These are phyloP conservation scores for Linnemannia elongata DNA, from an alignment of 192 early-diverging fungal species.

Conservation along the genomic window DNA sequence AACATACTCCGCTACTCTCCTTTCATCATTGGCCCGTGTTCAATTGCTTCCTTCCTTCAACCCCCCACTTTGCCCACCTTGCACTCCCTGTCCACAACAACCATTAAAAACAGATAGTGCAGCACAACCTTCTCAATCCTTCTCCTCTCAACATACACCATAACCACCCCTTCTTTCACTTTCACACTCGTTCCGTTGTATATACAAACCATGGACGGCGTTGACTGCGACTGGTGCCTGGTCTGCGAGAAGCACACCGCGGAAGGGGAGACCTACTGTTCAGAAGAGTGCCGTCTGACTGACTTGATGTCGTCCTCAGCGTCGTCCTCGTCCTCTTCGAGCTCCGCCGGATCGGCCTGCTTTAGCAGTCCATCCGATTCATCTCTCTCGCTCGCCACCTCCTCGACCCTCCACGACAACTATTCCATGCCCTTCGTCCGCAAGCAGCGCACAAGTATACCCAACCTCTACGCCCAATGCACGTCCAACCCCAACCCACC, in stretches of 20 bases:
- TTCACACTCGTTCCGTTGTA: neutral
- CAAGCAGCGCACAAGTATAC: slow-evolving; percentile 52
- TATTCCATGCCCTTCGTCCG: slow-evolving; percentile 52
- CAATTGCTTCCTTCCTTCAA: neutral
- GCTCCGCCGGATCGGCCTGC: slow-evolving; percentile 34
- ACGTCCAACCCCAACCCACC: slow-evolving; percentile 52
- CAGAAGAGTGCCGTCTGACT: slow-evolving; percentile 50
- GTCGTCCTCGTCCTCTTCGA: slow-evolving; percentile 30
- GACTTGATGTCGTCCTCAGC: slow-evolving; percentile 57
- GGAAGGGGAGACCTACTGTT: slow-evolving; percentile 49
- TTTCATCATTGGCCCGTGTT: neutral
- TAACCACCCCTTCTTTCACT: neutral
- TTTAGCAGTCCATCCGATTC: slow-evolving; percentile 17
- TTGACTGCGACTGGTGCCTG: slow-evolving; percentile 57
- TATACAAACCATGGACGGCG: slow-evolving; percentile 40
- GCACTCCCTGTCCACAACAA: neutral
- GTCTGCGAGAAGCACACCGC: slow-evolving; percentile 44
- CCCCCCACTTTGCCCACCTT: neutral
- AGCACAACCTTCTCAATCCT: neutral
- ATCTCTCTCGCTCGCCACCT: neutral
- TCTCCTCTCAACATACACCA: neutral
- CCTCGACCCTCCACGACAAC: slow-evolving; percentile 21
- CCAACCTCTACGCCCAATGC: slow-evolving; percentile 53
- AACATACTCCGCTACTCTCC: neutral
- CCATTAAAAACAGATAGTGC: neutral